phyloP scores from a whole-genome alignment of 2,329 filamentous ascomycete species.

The Phialocephala sp. region DNA sequence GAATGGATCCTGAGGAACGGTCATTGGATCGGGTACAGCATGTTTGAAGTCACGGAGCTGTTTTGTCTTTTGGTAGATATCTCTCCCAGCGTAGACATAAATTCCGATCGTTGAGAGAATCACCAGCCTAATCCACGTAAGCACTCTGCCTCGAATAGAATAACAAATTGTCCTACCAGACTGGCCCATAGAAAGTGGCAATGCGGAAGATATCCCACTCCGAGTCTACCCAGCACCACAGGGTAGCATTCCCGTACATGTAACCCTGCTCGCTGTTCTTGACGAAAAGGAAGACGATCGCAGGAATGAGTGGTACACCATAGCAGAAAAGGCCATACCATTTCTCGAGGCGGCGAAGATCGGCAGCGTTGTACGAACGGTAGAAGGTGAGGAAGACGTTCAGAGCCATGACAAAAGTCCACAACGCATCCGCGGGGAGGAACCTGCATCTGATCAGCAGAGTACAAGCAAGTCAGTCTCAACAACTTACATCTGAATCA shows the following conservation, averaged over 20 bases:
- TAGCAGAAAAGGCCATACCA: constrained; percentile 75
- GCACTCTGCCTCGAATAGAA: neutral
- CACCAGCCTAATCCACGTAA: constrained; percentile 54
- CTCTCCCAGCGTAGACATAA: constrained; percentile 68
- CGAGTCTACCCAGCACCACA: constrained; percentile 81
- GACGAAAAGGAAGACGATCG: constrained; percentile 71
- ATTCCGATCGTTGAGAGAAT: constrained; percentile 68
- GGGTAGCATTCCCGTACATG: constrained; percentile 75
- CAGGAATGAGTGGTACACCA: constrained; percentile 72
- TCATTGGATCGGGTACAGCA: constrained; percentile 49
- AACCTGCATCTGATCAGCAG: constrained; percentile 59
- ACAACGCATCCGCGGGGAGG: constrained; percentile 76
- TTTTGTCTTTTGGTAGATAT: constrained; percentile 70
- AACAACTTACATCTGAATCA: constrained; percentile 77
- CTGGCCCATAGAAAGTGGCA: constrained; percentile 74
- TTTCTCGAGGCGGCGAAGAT: constrained; percentile 70
- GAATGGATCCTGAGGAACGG: constrained; percentile 51
- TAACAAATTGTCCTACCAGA: constrained; percentile 58
- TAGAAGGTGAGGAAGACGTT: constrained; percentile 88
- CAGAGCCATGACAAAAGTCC: constrained; percentile 81
- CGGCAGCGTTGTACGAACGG: constrained; percentile 68
- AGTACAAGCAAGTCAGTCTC: neutral
- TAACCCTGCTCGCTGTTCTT: constrained; percentile 55
- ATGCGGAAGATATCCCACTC: constrained; percentile 76
- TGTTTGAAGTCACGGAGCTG: constrained; percentile 59